Conservation (phyloP, 495 filamentous ascomycete genomes). For the Penicillium salamii region DNA sequence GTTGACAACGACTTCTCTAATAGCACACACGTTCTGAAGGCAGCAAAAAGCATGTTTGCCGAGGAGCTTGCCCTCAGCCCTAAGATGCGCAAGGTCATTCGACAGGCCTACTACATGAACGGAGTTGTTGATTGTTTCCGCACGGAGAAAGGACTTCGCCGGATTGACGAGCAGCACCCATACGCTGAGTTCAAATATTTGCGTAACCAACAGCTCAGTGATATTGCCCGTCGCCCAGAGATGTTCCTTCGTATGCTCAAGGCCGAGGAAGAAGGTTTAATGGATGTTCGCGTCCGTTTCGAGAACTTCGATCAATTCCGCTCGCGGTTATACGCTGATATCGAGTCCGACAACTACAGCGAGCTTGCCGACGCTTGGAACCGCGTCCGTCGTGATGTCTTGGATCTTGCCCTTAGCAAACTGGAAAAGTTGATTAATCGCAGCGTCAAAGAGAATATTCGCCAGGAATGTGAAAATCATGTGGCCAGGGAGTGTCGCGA, state of each 20-base stretch:
- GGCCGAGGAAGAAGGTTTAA: constrained; percentile 86
- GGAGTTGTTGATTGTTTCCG: constrained; percentile 81
- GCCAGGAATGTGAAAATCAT: constrained; percentile 86
- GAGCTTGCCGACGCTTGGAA: constrained; percentile 97
- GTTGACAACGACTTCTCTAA: constrained; percentile 74
- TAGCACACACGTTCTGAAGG: constrained; percentile 68
- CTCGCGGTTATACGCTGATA: constrained; percentile 69
- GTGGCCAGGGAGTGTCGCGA: constrained; percentile 79
- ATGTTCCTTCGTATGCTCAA: constrained; percentile 93
- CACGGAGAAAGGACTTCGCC: constrained; percentile 90
- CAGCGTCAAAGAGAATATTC: constrained; percentile 88
- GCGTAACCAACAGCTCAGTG: constrained; percentile 74
- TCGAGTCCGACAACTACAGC: constrained; percentile 90
- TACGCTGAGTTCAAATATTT: constrained; percentile 99
- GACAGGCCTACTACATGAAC: constrained; percentile 75
- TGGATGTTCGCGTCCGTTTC: constrained; percentile 77
- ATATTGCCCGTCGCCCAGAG: constrained; percentile 79
- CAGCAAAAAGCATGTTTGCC: constrained; percentile 82
- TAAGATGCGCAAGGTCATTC: constrained; percentile 83
- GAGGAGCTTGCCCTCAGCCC: constrained; percentile 89
- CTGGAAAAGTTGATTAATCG: constrained; percentile 81
- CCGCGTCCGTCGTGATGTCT: constrained; percentile 71
- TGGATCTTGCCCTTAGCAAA: constrained; percentile 77
- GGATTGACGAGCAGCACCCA: constrained; percentile 91
- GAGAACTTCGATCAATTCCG: constrained; percentile 72